Base-by-base conservation (phyloP, 257 asterid species). In the Craterostigma plantagineum region DNA sequence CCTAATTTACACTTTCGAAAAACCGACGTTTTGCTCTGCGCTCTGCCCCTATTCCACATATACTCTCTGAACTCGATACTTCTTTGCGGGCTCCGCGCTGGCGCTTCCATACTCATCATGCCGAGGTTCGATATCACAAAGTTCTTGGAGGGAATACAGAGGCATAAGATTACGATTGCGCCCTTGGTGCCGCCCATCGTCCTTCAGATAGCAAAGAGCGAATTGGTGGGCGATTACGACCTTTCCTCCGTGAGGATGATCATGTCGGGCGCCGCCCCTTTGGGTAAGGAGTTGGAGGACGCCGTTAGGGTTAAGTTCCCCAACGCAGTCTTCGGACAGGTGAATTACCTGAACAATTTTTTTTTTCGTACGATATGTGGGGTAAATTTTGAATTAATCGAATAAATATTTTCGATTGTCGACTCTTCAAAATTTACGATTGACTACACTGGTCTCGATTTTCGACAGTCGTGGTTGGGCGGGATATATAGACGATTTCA, bases 251-350 rank as follows among this genome's bases (percentile, higher is more conserved):
- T 82, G 1, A 60, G 87, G 64, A 73, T 76, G 42, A 95, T 87
- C 16, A 67, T 82, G 90, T 87, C 98, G 0, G 98, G 98, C 43
- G 98, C 95, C 33, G 98, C 95, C n/a, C 98, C 98, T 7, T 71
- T 87, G 0, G 98, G 98, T 1, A 79, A 77, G 73, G 98, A 87
- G 63, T 71, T 87, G 34, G 93, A 87, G 71, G 98, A 87, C 38
- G 78, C 93, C 0, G 93, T 75, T 0, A 52, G 93, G 15, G 38
- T 43, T 4, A 87, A 82, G 57, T 76, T 87, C 42, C 85, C 93
- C 0, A 79, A 76, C 11, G 85, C 98, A 0, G 79, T 64, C 45
- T 85, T 87, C 42, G 98, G 95, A 0, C 98, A 87, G 80, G 98
- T 87, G 62, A 45, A 40, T 35, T 35, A 35, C 13, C 13, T n/a